Conservation (phyloP, 306 rosid genomes). For the Quercus glauca region DNA sequence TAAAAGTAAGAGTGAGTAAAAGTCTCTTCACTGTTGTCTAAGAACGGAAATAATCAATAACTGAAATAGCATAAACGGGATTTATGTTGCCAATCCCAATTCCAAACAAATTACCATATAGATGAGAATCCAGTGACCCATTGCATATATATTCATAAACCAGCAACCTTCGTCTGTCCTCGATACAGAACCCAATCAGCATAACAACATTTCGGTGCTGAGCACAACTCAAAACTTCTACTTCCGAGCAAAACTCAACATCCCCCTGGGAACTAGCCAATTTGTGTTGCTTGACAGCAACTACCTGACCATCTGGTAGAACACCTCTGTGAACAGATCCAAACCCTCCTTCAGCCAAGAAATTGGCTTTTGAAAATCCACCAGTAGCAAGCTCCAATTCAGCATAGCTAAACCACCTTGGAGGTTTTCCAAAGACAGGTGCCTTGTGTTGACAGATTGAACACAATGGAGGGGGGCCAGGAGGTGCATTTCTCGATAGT, state of each 20-base stretch:
- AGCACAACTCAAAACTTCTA: slow-evolving; percentile 98
- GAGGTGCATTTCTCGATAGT: slow-evolving; percentile 76
- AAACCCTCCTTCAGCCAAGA: slow-evolving; percentile 97
- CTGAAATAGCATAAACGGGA: neutral
- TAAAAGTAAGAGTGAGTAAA: no score
- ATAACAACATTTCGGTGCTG: slow-evolving; percentile 97
- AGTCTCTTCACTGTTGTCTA: neutral
- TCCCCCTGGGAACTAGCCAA: slow-evolving; percentile 99
- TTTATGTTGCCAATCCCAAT: neutral
- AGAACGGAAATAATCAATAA: neutral
- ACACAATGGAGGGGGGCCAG: slow-evolving; percentile 92
- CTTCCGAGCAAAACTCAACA: slow-evolving; percentile 92
- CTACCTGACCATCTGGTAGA: slow-evolving; percentile 91
- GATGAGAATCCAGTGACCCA: slow-evolving; percentile 90
- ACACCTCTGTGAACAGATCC: slow-evolving; percentile 98
- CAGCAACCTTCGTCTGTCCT: slow-evolving; percentile 87
- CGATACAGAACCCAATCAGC: slow-evolving; percentile 96
- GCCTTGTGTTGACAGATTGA: slow-evolving; percentile 99
- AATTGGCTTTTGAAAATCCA: slow-evolving; percentile 92
- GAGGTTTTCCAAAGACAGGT: slow-evolving; percentile 97
- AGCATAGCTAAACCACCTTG: slow-evolving; percentile 87
- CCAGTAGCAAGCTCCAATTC: slow-evolving; percentile 96
- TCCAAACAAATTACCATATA: slow-evolving; percentile 65
- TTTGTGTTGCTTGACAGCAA: slow-evolving; percentile 98
- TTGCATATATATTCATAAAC: slow-evolving; percentile 98